Evolutionary conservation across 345 rosid species (phyloP).

Genomic region (Crucihimalaya himalaica): DNA sequence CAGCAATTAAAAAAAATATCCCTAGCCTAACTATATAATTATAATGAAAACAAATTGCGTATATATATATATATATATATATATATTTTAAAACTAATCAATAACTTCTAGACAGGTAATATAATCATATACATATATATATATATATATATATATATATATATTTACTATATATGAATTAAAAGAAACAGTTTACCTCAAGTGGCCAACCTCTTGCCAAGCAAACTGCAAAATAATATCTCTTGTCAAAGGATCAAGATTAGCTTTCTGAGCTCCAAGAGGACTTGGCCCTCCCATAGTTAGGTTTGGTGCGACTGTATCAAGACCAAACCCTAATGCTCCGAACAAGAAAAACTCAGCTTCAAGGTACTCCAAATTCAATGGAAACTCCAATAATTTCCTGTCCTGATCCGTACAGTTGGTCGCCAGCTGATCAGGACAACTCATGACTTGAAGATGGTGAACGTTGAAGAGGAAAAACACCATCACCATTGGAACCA

Average conservation of each 20-base stretch:
- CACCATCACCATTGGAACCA: constrained; percentile 14
- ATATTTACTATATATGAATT: background rate
- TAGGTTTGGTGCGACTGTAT: constrained; percentile 59
- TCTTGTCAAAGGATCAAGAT: constrained; percentile 53
- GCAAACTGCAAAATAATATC: constrained; percentile 78
- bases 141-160: too few species aligned
- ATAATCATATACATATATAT: too few species aligned
- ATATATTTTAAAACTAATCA: background rate
- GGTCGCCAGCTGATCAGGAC: background rate
- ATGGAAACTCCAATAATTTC: constrained; percentile 68
- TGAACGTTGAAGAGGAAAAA: constrained; percentile 33
- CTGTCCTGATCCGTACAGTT: constrained; percentile 34
- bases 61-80: too few species aligned
- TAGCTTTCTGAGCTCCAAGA: constrained; percentile 61
- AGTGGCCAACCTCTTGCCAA: constrained; percentile 89
- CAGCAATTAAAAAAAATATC: background rate
- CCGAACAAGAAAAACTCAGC: constrained; percentile 89
- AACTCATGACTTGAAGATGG: constrained; percentile 30
- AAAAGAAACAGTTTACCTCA: constrained; percentile 51
- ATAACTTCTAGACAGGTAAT: background rate
- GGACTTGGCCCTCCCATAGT: constrained; percentile 78
- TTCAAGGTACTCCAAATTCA: constrained; percentile 85
- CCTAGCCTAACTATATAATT: background rate
- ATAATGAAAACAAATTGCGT: background rate
- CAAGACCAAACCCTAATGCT: constrained; percentile 77